These are phyloP conservation scores for Monascus purpureus DNA, from an alignment of 495 filamentous ascomycete genomes.

Conservation along the genomic window DNA sequence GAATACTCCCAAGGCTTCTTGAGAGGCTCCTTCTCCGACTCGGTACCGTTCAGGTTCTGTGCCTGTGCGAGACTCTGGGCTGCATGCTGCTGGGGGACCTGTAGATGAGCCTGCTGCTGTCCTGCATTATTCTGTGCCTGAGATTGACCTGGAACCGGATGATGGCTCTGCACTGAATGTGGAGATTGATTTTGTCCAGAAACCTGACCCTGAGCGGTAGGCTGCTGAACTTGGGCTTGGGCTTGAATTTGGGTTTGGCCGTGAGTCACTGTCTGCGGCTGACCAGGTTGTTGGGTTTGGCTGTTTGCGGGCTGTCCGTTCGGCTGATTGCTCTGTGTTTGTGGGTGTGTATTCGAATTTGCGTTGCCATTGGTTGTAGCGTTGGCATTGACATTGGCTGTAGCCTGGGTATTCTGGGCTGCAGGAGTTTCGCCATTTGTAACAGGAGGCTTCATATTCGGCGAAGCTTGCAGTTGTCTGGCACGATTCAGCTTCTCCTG, in stretches of 20 bases:
- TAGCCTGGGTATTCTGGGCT: slow-evolving; percentile 28
- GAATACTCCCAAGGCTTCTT: slow-evolving; percentile 92
- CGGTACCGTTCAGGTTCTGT: slow-evolving; percentile 11
- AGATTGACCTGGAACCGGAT: slow-evolving; percentile 11
- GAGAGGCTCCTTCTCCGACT: slow-evolving; percentile 28
- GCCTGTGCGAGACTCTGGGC: slow-evolving; percentile 17
- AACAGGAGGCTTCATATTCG: slow-evolving; percentile 37
- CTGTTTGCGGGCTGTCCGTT: slow-evolving; percentile 20
- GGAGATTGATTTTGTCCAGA: slow-evolving; percentile 12
- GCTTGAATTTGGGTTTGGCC: slow-evolving; percentile 10
- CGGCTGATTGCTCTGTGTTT: background rate
- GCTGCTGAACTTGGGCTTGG: slow-evolving; percentile 11
- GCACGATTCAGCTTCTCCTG: slow-evolving; percentile 43
- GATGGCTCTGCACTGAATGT: no score
- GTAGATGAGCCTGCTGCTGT: slow-evolving; percentile 22
- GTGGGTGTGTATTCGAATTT: slow-evolving; percentile 9
- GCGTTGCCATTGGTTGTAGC: slow-evolving; percentile 14
- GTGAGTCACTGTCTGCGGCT: no score
- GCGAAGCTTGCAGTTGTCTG: slow-evolving; percentile 33
- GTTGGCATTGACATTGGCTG: slow-evolving; percentile 6
- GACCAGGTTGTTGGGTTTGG: slow-evolving; percentile 7
- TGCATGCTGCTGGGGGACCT: slow-evolving; percentile 15
- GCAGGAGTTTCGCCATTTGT: slow-evolving; percentile 31
- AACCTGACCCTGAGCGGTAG: slow-evolving; percentile 10
- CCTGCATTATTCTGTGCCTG: slow-evolving; percentile 20